Evolutionary conservation across 139 green algal genomes (phyloP).

Genomic region (Dunaliella primolecta): DNA sequence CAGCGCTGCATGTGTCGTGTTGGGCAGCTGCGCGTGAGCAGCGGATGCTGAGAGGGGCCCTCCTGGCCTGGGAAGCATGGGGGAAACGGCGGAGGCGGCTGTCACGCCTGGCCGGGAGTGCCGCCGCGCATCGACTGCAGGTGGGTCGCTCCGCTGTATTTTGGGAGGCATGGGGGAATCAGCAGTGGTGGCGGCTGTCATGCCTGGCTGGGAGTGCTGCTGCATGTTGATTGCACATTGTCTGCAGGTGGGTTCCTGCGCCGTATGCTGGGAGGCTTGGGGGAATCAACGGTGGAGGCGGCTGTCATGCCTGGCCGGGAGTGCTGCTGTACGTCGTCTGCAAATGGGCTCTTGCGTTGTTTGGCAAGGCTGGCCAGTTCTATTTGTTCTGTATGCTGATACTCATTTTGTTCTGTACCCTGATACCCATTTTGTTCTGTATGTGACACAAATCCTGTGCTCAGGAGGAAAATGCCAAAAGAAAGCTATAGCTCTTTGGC

Average conservation of each 20-base stretch:
- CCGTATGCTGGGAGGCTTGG: conserved; percentile 10
- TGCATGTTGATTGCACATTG: too few species aligned
- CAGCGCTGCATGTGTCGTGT: background rate
- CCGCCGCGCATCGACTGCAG: background rate
- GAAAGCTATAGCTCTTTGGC: too few species aligned
- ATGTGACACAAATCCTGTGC: too few species aligned
- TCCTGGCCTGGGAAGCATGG: conserved; percentile 9
- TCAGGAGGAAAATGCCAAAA: too few species aligned
- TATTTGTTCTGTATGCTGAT: too few species aligned
- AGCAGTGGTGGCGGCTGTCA: background rate
- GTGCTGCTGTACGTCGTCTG: background rate
- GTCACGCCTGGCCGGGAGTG: conserved; percentile 6
- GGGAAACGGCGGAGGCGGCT: background rate
- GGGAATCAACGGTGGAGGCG: background rate
- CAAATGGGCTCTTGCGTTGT: too few species aligned
- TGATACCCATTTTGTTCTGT: too few species aligned
- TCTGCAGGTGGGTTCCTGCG: too few species aligned
- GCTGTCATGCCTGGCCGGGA: conserved; percentile 7
- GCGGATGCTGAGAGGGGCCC: background rate
- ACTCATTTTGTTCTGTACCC: too few species aligned
- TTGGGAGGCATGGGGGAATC: conserved; percentile 10
- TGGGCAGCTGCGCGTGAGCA: conserved; percentile 1
- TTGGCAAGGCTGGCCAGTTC: too few species aligned
- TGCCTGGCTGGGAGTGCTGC: conserved; percentile 7
- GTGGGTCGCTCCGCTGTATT: too few species aligned